Conservation (phyloP, 352 stramenopile genomes). For the Thalassiosira allenii region DNA sequence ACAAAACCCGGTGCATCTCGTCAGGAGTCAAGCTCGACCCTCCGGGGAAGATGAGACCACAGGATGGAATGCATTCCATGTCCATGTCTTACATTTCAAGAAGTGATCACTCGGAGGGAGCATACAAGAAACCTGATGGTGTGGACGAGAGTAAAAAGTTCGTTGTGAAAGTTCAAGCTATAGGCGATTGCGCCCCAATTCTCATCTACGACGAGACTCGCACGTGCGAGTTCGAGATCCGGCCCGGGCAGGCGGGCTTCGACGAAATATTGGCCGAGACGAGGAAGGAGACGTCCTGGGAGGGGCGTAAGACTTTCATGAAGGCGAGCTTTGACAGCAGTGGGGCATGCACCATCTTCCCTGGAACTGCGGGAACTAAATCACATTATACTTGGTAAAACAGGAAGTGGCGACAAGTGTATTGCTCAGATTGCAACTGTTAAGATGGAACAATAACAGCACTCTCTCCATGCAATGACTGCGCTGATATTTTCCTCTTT, state of each 20-base stretch:
- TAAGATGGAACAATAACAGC: too few relatives aligned
- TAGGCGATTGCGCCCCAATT: not conserved
- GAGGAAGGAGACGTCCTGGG: conserved; percentile 17
- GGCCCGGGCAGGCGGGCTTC: conserved; percentile 17
- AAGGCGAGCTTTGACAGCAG: conserved; percentile 51
- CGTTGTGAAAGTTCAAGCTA: conserved; percentile 49
- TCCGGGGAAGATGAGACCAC: not conserved
- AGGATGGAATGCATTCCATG: not conserved
- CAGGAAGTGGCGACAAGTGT: too few relatives aligned
- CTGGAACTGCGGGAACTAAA: conserved; percentile 28
- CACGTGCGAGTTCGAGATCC: conserved; percentile 20
- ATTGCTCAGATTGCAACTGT: too few relatives aligned
- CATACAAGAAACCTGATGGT: conserved; percentile 29
- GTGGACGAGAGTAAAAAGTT: conserved; percentile 45
- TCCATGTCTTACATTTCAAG: not conserved
- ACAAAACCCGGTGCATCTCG: conserved; percentile 6
- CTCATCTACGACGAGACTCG: conserved; percentile 48
- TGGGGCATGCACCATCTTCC: conserved; percentile 48
- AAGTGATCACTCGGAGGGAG: too few relatives aligned
- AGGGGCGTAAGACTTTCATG: conserved; percentile 56
- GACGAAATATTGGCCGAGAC: conserved; percentile 27
- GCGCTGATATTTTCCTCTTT: too few relatives aligned
- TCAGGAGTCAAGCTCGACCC: not conserved
- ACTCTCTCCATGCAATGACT: too few relatives aligned
- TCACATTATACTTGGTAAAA: conserved; percentile 32